Conservation (phyloP, 2,329 filamentous ascomycete species). For the Xylariaceae sp. region DNA sequence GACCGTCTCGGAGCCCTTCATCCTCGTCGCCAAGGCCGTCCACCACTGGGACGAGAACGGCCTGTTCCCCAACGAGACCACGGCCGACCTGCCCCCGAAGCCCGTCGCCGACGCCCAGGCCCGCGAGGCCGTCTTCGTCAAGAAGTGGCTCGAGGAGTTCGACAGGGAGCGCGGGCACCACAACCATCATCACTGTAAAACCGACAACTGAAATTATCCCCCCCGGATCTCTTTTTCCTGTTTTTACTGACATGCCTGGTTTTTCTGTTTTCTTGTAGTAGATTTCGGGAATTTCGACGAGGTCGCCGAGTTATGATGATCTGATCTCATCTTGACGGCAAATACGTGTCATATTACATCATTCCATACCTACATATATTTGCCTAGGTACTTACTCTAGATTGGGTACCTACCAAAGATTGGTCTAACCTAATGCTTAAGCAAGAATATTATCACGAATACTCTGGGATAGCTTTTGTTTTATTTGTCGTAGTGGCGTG, state of each 20-base stretch:
- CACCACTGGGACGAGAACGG: conserved; percentile 80
- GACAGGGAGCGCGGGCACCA: conserved; percentile 15
- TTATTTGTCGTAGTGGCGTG: too few relatives aligned
- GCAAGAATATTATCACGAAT: not conserved
- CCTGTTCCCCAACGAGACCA: conserved; percentile 58
- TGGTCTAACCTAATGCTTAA: conserved; percentile 2
- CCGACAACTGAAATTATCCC: too few relatives aligned
- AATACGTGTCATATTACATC: too few relatives aligned
- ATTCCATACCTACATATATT: too few relatives aligned
- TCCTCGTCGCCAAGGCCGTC: conserved; percentile 63
- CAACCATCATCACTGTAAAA: conserved; percentile 12
- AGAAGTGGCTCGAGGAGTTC: conserved; percentile 63
- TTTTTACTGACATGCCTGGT: too few relatives aligned
- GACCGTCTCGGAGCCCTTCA: conserved; percentile 61
- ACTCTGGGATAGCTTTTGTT: too few relatives aligned
- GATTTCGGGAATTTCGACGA: too few relatives aligned
- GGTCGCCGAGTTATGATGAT: not conserved
- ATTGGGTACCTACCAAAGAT: not conserved
- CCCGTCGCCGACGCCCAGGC: conserved; percentile 55
- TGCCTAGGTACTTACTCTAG: too few relatives aligned
- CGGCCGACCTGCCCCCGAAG: conserved; percentile 49
- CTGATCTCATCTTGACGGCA: too few relatives aligned
- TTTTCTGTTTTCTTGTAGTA: too few relatives aligned
- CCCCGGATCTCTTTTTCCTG: too few relatives aligned
- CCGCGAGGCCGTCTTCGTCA: conserved; percentile 55